Conservation (phyloP, 2,329 filamentous ascomycete genomes). For the Tolypocladium tundrense region DNA sequence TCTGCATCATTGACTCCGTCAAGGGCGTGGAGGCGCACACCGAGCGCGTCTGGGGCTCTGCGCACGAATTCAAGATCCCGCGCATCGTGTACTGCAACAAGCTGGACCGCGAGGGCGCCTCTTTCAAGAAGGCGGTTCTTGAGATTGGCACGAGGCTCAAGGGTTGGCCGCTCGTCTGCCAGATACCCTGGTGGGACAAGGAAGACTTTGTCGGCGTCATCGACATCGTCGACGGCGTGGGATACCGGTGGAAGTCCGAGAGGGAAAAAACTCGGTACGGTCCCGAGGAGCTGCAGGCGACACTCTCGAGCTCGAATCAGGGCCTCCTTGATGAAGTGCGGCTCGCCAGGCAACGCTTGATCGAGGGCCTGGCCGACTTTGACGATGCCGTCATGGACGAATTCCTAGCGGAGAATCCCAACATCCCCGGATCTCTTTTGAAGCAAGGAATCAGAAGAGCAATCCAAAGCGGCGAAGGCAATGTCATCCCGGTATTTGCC, state of each 20-base stretch:
- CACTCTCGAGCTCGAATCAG: constrained; percentile 34
- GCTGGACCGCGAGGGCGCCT: constrained; percentile 65
- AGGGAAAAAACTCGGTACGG: constrained; percentile 26
- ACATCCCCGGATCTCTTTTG: constrained; percentile 59
- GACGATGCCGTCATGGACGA: constrained; percentile 79
- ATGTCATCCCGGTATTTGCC: constrained; percentile 77
- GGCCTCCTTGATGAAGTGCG: constrained; percentile 57
- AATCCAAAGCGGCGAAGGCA: constrained; percentile 56
- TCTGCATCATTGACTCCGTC: constrained; percentile 88
- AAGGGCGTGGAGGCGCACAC: constrained; percentile 95
- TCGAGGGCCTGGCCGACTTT: constrained; percentile 79
- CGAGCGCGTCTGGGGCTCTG: constrained; percentile 90
- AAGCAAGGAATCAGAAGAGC: constrained; percentile 64
- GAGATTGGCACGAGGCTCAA: constrained; percentile 73
- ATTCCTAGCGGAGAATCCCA: constrained; percentile 68
- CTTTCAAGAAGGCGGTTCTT: constrained; percentile 73
- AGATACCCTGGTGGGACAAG: constrained; percentile 89
- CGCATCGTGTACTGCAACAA: constrained; percentile 72
- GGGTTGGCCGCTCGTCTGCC: constrained; percentile 83
- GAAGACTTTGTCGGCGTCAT: constrained; percentile 74
- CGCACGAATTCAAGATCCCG: constrained; percentile 76
- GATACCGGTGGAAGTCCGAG: constrained; percentile 56
- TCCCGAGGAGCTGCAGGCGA: constrained; percentile 19
- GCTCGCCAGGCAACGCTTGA: constrained; percentile 62
- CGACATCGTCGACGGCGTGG: constrained; percentile 68